Evolutionary conservation across 495 filamentous ascomycete species (phyloP).

Genomic region (Daldinia vernicosa): DNA sequence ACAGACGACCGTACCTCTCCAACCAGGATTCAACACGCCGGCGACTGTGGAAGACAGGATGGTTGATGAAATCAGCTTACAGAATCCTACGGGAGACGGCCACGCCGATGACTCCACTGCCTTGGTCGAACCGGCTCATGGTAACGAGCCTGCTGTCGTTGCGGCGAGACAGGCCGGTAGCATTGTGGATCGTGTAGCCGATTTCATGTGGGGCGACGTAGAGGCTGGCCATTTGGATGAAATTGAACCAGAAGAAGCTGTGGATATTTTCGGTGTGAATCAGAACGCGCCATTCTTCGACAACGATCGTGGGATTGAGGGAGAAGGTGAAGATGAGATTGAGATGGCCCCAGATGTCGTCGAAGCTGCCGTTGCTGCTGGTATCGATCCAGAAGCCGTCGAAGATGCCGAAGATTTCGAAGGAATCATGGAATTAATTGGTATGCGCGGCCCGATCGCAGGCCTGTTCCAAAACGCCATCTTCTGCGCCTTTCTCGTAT

Average conservation of each 20-base stretch:
- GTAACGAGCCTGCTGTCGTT: slow-evolving; percentile 12
- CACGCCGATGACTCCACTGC: neutral
- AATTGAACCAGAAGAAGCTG: slow-evolving; percentile 49
- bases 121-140: slow-evolving; percentile 4
- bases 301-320: slow-evolving; percentile 32
- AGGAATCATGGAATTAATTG: slow-evolving; percentile 93
- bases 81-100: neutral
- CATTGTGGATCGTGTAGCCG: slow-evolving; percentile 51
- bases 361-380: slow-evolving; percentile 54
- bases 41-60: slow-evolving; percentile 5
- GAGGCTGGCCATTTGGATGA: slow-evolving; percentile 39
- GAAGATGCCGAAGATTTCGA: slow-evolving; percentile 98
- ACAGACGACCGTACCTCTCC: neutral
- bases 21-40: neutral
- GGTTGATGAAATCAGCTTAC: neutral
- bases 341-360: slow-evolving; percentile 48
- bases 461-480: slow-evolving; percentile 93
- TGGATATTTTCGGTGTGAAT: slow-evolving; percentile 54
- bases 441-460: slow-evolving; percentile 91
- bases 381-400: slow-evolving; percentile 58
- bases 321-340: slow-evolving; percentile 39
- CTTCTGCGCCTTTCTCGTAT: slow-evolving; percentile 90
- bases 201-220: slow-evolving; percentile 59
- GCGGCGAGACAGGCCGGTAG: slow-evolving; percentile 43
- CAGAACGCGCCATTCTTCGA: slow-evolving; percentile 46